These are phyloP conservation scores for Saccharum officinarum DNA, from an alignment of 176 grass and related monocot genomes.

Conservation along the genomic window DNA sequence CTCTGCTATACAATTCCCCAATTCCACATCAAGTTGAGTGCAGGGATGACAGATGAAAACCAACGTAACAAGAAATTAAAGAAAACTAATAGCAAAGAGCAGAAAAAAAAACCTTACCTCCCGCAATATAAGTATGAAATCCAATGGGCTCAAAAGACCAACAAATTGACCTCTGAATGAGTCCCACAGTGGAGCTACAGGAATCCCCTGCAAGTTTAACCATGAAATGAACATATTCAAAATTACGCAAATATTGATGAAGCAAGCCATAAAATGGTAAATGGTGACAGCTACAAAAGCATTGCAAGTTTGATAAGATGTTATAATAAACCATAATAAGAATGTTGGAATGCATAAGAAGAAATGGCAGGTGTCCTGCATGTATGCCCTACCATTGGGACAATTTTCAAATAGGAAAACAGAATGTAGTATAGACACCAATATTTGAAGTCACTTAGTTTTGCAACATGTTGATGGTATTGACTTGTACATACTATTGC, in stretches of 20 bases:
- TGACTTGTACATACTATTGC: not conserved
- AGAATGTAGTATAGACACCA: not conserved
- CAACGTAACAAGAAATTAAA: not conserved
- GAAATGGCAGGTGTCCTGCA: not conserved
- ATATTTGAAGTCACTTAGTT: not conserved
- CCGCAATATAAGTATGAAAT: slow-evolving; percentile 97
- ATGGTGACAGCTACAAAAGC: not conserved
- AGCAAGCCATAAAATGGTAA: slow-evolving; percentile 14
- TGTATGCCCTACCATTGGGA: not conserved
- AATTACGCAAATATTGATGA: not conserved
- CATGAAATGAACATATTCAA: not conserved
- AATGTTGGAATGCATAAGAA: not conserved
- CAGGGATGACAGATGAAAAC: slow-evolving; percentile 7
- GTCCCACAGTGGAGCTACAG: slow-evolving; percentile 98
- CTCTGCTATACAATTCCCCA: not conserved
- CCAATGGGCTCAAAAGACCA: slow-evolving; percentile 81
- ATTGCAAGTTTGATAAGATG: not conserved
- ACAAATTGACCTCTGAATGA: slow-evolving; percentile 82
- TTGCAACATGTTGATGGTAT: not conserved
- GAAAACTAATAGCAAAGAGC: slow-evolving; percentile 18
- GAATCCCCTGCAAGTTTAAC: slow-evolving; percentile 71
- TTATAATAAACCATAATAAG: not conserved
- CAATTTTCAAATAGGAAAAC: not conserved
- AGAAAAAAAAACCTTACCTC: slow-evolving; percentile 61
- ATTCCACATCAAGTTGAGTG: not conserved